phyloP scores from a whole-genome alignment of 2,329 filamentous ascomycete species.

The Penicillium polonicum region DNA sequence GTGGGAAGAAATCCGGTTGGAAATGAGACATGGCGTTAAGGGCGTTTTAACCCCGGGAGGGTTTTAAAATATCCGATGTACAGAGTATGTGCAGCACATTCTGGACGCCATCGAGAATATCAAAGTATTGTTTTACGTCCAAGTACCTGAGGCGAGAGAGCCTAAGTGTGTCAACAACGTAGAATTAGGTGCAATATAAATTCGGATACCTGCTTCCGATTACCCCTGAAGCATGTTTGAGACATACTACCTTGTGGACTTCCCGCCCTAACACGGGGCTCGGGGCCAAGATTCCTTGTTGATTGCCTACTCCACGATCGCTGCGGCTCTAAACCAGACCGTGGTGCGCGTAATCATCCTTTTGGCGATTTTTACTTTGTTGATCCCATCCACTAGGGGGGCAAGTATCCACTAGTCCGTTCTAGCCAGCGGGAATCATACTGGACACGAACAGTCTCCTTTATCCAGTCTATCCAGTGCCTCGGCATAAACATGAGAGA shows the following conservation, averaged over 20 bases:
- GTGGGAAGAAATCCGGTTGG: neutral
- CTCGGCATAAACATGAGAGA: neutral
- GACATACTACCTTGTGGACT: neutral
- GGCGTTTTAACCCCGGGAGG: neutral
- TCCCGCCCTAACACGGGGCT: slow-evolving; percentile 5
- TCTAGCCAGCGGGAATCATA: neutral
- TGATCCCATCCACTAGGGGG: slow-evolving; percentile 5
- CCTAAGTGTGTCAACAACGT: neutral
- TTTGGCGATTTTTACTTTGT: neutral
- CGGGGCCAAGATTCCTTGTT: slow-evolving; percentile 13
- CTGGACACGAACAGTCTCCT: neutral
- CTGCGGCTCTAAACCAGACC: slow-evolving; percentile 11
- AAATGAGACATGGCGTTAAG: neutral
- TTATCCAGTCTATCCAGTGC: neutral
- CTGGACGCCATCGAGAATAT: too few species aligned
- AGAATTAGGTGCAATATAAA: neutral
- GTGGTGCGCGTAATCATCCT: slow-evolving; percentile 7
- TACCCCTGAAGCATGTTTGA: slow-evolving; percentile 1
- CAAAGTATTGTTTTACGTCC: neutral
- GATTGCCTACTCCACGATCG: slow-evolving; percentile 15
- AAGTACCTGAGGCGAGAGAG: neutral
- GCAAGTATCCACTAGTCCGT: slow-evolving; percentile 1
- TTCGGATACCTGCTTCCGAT: neutral
- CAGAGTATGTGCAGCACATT: neutral
- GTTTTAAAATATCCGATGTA: neutral